Evolutionary conservation across 305 asterid genomes (phyloP), one percentile per base, ranked within the genome.

Genomic region (Fraxinus baroniana): DNA sequence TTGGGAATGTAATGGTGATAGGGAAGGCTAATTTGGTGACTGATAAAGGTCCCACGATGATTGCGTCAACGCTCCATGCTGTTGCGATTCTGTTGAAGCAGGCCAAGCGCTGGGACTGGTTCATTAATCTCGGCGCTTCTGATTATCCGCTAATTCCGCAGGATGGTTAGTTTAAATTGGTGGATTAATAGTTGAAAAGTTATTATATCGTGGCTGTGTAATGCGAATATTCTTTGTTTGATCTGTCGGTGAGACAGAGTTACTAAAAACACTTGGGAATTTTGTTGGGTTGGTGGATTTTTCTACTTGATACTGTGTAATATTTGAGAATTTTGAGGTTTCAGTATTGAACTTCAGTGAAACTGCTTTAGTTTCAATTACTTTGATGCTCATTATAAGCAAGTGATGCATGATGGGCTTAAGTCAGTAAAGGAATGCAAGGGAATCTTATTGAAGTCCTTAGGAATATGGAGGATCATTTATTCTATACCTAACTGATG

Each of bases 131-230:
- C 0, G 91, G 92, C 36, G 91, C 98, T n/a, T 90, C 95, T 18
- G 97, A 95, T 93, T 95, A 95, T 90, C 99, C 98, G 71, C 91
- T 92, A 10, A 91, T 92, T 95, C 94, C 97, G 1, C 99, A 93
- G 81, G 99, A 95, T 88, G 99, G 99, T 94, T 41, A 74, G 97
- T 82, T 77, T 70, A 28, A 13, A 17, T 30, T 70, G 17, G 37
- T 36, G 60, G 2, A 35, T 71, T 26, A 28, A 70, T 28, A 30
- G 75, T 70, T 30, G 22, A 70, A 4, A 30, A 28, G 75, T 70
- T 28, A 30, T 13, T 30, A 70, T 39, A 30, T 70, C 33, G 75
- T 70, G 20, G 20, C 5, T 70, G 39, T 30, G 4, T 12, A 28
- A 70, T 13, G 41, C 15, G 15, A 35, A 70, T 70, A 28, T 26